Conservation (phyloP, 2,329 filamentous ascomycete species). For the Eutypella sp. region DNA sequence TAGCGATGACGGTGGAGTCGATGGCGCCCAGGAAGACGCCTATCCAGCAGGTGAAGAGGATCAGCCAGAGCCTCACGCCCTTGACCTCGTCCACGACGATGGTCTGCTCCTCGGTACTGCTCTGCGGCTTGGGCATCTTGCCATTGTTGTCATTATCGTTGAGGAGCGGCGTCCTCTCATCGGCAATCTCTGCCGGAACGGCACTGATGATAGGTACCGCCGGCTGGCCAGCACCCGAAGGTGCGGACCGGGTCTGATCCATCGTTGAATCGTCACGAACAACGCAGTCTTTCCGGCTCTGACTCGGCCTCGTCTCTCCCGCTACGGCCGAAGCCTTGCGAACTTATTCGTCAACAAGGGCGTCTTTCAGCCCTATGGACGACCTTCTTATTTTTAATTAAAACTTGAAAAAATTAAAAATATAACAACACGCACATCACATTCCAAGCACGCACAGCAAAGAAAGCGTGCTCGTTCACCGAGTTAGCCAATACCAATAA, state of each 20-base stretch:
- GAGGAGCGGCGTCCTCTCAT: slow-evolving; percentile 22
- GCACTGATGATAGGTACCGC: neutral
- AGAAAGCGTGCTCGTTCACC: too few species aligned
- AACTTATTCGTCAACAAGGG: too few species aligned
- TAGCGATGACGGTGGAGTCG: slow-evolving; percentile 81
- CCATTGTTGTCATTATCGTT: neutral
- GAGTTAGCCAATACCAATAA: neutral
- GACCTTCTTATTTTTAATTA: too few species aligned
- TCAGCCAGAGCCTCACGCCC: slow-evolving; percentile 44
- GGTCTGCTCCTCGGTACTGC: slow-evolving; percentile 38
- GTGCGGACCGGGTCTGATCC: neutral
- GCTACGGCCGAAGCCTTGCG: too few species aligned
- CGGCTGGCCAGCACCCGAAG: neutral
- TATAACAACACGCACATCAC: too few species aligned
- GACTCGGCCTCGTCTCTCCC: neutral
- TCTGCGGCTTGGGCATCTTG: slow-evolving; percentile 9
- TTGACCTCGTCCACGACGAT: slow-evolving; percentile 46
- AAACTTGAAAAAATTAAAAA: too few species aligned
- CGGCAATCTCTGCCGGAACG: neutral
- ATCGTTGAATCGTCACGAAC: neutral
- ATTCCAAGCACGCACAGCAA: too few species aligned
- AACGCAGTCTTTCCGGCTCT: too few species aligned
- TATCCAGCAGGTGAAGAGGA: slow-evolving; percentile 51
- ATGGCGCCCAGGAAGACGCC: slow-evolving; percentile 61
- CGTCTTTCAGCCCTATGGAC: too few species aligned